Percentiles rank a stretch among this genome's conserved stretches.
Evolutionary conservation across 2,329 filamentous ascomycete species (phyloP).

Genomic region (Aspergillus sclerotialis): DNA sequence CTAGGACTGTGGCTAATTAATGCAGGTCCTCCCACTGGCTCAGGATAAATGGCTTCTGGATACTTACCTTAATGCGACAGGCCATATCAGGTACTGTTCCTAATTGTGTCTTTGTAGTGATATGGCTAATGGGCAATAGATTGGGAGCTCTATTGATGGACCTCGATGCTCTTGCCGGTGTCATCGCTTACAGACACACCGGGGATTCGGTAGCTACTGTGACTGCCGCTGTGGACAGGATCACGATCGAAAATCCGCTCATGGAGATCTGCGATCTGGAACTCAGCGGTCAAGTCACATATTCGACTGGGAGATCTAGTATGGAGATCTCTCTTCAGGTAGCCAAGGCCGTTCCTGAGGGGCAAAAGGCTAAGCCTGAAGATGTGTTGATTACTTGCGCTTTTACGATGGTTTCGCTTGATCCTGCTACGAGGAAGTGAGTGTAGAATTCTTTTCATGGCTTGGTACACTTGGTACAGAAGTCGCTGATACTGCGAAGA

Average conservation of each 20-base stretch:
- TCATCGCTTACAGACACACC: constrained; percentile 68
- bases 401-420: constrained; percentile 71
- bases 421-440: constrained; percentile 59
- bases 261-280: constrained; percentile 74
- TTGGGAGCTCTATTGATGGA: constrained; percentile 74
- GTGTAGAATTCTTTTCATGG: constrained; percentile 5
- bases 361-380: constrained; percentile 48
- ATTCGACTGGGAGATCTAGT: constrained; percentile 65
- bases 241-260: constrained; percentile 62
- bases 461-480: too few relatives aligned
- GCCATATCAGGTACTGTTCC: constrained; percentile 55
- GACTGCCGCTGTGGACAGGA: constrained; percentile 58
- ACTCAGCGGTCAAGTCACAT: constrained; percentile 61
- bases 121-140: constrained; percentile 26
- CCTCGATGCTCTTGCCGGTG: constrained; percentile 67
- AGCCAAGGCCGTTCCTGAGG: constrained; percentile 57
- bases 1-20: constrained; percentile 6
- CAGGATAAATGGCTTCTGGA: constrained; percentile 72
- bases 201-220: constrained; percentile 58
- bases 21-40: constrained; percentile 58
- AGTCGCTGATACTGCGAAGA: constrained; percentile 24
- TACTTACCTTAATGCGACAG: constrained; percentile 68
- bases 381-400: constrained; percentile 65
- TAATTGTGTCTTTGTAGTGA: background rate
- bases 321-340: constrained; percentile 70